Evolutionary conservation across 176 grass and related monocot genomes (phyloP), one percentile per base, ranked within the genome.

Genomic region (Triticum turgidum): DNA sequence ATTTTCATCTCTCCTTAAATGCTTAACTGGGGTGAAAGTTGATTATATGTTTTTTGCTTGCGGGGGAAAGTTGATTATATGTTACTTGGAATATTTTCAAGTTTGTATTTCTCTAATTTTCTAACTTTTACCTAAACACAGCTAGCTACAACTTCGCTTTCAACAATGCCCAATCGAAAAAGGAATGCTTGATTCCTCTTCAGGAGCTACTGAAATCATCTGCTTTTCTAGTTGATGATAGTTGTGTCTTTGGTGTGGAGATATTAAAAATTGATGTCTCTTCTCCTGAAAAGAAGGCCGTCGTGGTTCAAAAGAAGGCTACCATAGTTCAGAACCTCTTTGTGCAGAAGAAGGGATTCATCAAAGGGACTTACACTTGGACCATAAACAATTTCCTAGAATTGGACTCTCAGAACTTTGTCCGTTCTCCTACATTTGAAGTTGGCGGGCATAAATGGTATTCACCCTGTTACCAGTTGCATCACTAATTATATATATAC

Each of bases 281-380:
- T 41, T 41, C 39, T 41, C 39, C 39, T 41, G 39, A 41, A 41
- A 41, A 41, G 39, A 41, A 41, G 39, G 39, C 39, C 39, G 39
- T 41, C 39, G 39, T 41, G 39, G 39, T 41, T 41, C 39, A 41
- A 41, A 41, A 41, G 39, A 41, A 41, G 9, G 39, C 39, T 41
- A 41, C 39, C 39, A 41, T 9, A 3, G 39, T 41, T 41, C 39
- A 41, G 39, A 41, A 41, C 39, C 39, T 41, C 39, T 41, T 41
- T 41, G 9, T 41, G 9, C 39, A 41, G 39, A 41, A 66, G 51
- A 78, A 88, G 51, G 86, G 17, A 14, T 63, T 78, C 13, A 62
- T 83, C 35, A 44, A 83, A 79, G 87, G 87, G 9, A 78, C 49
- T 14, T 88, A 88, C 24, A 83, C 73, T 9, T 83, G 87, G 73